phyloP scores from a whole-genome alignment of 768 basidiomycete genomes.

The Rhodotorula graminis region DNA sequence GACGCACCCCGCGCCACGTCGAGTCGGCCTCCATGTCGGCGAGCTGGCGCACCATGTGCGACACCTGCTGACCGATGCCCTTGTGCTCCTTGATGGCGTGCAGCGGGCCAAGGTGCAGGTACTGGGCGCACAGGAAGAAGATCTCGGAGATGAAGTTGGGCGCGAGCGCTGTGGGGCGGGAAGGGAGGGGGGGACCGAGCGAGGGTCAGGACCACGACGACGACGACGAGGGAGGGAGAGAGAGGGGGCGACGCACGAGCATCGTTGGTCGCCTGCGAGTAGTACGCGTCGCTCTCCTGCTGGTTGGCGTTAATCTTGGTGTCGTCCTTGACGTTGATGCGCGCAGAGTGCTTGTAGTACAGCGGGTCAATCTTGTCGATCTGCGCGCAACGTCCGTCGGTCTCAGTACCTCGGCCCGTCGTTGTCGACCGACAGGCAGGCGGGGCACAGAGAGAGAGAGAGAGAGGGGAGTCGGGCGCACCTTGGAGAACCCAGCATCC shows the following conservation, averaged over 20 bases:
- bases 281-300: conserved; percentile 76
- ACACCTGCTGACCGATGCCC: conserved; percentile 47
- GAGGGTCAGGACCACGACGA: too few relatives aligned
- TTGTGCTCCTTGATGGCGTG: conserved; percentile 72
- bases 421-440: not conserved
- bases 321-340: conserved; percentile 77
- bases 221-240: too few relatives aligned
- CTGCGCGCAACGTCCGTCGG: conserved; percentile 48
- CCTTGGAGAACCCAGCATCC: conserved; percentile 85
- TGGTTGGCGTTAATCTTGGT: conserved; percentile 89
- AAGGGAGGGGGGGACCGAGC: too few relatives aligned
- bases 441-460: too few relatives aligned
- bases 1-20: conserved; percentile 68
- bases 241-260: not conserved
- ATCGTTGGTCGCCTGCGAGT: not conserved
- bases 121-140: conserved; percentile 80
- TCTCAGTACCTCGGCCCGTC: too few relatives aligned
- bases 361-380: conserved; percentile 84
- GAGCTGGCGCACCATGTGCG: conserved; percentile 64
- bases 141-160: conserved; percentile 94
- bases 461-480: conserved; percentile 40
- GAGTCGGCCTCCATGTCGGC: conserved; percentile 65
- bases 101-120: conserved; percentile 82
- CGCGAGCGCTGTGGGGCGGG: conserved; percentile 52
- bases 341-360: conserved; percentile 61